Evolutionary conservation across 495 filamentous ascomycete species (phyloP), one percentile per base, ranked within the genome.

Genomic region (Xylaria cubensis): DNA sequence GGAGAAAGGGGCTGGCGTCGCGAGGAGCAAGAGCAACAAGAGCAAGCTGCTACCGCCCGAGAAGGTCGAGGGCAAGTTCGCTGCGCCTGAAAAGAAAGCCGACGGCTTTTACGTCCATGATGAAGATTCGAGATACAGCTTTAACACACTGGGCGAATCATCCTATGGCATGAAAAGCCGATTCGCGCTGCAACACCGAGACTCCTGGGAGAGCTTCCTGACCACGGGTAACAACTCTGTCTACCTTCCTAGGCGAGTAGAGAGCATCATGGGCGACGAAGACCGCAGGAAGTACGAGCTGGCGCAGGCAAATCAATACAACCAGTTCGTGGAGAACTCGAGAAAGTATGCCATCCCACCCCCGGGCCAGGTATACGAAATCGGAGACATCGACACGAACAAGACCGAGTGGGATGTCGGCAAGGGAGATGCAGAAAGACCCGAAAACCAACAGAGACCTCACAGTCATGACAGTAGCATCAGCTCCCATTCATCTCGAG

Each of bases 201-300:
- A 89, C 68, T 95, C 93, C 0, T 89, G 90, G 67, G 95, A 98
- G 53, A 94, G 91, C 51, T 82, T 88, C 36, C 78, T 89, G 63
- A 93, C 92, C 0, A 92, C 88, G 4, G 88, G 83, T 3, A 85
- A 80, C 56, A 89, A 89, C 72, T 92, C 91, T 0, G 84, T 96
- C 26, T 92, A 90, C 74, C 79, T 93, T 75, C 94, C 95, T 3
- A 86, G 88, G 26, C 88, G 91, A 48, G 92, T 97, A 10, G 95
- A 97, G 73, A 94, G 89, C 77, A 87, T 97, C 74, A 92, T 96
- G 89, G 91, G 88, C 50, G 91, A 92, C 29, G 91, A 94, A 80
- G 92, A 94, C 74, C 84, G 88, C 39, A 86, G 84, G 71, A 94
- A 93, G 76, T 90, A 92, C 68, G 85, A 88, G 69, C 85, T 92